Evolutionary conservation across 179 eudicot genomes (phyloP).

Genomic region (Camellia oleifera): DNA sequence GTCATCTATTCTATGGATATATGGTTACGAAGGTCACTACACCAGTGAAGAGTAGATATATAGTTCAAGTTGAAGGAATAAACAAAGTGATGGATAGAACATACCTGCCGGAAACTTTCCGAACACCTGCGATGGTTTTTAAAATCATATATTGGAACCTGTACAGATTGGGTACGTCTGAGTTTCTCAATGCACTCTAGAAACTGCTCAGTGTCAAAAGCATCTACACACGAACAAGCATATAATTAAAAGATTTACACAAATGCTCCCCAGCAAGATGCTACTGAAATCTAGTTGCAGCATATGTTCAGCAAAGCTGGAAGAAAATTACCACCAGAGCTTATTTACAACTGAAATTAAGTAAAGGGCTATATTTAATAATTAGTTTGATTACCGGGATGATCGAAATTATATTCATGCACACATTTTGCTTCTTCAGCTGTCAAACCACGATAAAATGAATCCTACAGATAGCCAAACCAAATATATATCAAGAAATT

Average conservation of each 20-base stretch:
- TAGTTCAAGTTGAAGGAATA: background rate
- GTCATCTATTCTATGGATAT: no score
- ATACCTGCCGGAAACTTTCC: constrained; percentile 88
- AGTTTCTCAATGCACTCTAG: constrained; percentile 77
- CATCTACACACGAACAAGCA: constrained; percentile 51
- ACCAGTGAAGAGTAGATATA: background rate
- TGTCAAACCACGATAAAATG: constrained; percentile 84
- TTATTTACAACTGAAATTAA: background rate
- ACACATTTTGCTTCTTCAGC: constrained; percentile 68
- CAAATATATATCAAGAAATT: constrained; percentile 3
- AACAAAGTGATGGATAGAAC: background rate
- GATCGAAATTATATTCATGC: constrained; percentile 90
- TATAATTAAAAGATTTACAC: constrained; percentile 2
- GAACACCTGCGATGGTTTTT: constrained; percentile 84
- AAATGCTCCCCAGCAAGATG: background rate
- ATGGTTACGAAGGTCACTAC: background rate
- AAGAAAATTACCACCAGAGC: background rate
- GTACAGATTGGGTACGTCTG: constrained; percentile 67
- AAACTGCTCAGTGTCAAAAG: constrained; percentile 97
- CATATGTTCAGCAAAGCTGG: constrained; percentile 3
- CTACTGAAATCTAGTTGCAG: background rate
- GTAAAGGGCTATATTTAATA: background rate
- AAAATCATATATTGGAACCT: constrained; percentile 89
- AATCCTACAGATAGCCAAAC: constrained; percentile 18
- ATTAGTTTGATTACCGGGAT: constrained; percentile 57